Base-by-base conservation (phyloP, 78 protist genomes). In the Dictyostelium brefeldianum region DNA sequence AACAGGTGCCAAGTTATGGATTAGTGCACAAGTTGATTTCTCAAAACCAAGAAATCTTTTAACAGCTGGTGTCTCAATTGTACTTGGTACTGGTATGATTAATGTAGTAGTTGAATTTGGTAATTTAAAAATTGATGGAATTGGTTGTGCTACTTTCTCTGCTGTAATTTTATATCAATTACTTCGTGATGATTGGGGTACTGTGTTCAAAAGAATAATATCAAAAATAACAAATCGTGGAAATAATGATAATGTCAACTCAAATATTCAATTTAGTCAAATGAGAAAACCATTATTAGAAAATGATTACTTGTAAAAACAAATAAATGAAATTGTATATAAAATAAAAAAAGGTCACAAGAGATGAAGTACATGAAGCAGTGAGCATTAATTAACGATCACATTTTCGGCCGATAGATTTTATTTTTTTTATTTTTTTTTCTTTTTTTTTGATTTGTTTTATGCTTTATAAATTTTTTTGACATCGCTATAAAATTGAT, bases 1-100 rank as follows among this genome's bases (percentile, higher is more conserved):
- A 14, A 80, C 87, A 2, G 87, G 87, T 62, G 75, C 75, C 0
- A 80, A 62, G 46, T 17, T 80, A 8, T 80, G 87, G 87, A 64
- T 80, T 4, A 41, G 9, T 12, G 54, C 22, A 5, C 4, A 80
- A 12, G 67, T 80, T 47, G 87, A 80, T 62, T 80, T 80, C 12
- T 22, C 73, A 36, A 56, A 62, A 22, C 75, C 87, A 20, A 25
- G 87, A 36, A 80, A 80, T 46, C 75, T 80, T 4, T 46, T 80
- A 22, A 62, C 87, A 9, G 87, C 87, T 6, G 87, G 87, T 80
- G n/a, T 80, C 47, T n/a, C 54, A 4, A 20, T 80, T n/a, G 87
- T 80, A 8, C n/a, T 56, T 5, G 87, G 87, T 25, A 25, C 25
- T 80, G 87, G 87, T 80, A 80, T 80, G 87, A 15, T 62, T 15